These are phyloP conservation scores for Hypomontagnella monticulosa DNA, from an alignment of 495 filamentous ascomycete genomes.

Conservation along the genomic window DNA sequence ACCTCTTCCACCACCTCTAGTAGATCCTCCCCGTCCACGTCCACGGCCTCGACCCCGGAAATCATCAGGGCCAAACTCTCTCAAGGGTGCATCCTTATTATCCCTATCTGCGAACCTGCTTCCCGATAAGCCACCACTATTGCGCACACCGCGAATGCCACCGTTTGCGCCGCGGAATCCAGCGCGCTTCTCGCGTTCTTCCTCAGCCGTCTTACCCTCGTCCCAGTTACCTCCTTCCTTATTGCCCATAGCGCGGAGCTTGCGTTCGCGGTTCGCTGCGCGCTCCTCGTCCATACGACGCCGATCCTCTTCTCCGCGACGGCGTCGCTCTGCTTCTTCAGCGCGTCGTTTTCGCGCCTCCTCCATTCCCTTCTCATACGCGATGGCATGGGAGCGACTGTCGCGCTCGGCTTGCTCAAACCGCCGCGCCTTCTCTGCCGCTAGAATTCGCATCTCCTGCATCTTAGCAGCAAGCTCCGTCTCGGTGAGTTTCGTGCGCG, in stretches of 20 bases:
- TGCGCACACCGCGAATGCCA: slow-evolving; percentile 49
- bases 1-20: slow-evolving; percentile 32
- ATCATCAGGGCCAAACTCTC: slow-evolving; percentile 44
- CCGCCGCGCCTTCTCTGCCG: slow-evolving; percentile 57
- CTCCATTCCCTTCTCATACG: slow-evolving; percentile 61
- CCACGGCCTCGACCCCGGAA: slow-evolving; percentile 42
- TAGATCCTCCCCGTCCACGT: slow-evolving; percentile 40
- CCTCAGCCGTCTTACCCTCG: slow-evolving; percentile 52
- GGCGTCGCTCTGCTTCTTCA: slow-evolving; percentile 53
- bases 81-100: slow-evolving; percentile 13
- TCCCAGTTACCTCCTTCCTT: slow-evolving; percentile 59
- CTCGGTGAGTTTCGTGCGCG: slow-evolving; percentile 63
- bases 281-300: slow-evolving; percentile 61
- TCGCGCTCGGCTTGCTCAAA: slow-evolving; percentile 63
- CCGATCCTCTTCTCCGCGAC: slow-evolving; percentile 52
- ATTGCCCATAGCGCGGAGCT: slow-evolving; percentile 56
- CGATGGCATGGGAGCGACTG: slow-evolving; percentile 59
- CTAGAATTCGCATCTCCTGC: slow-evolving; percentile 59
- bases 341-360: slow-evolving; percentile 57
- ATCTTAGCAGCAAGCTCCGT: slow-evolving; percentile 61
- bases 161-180: slow-evolving; percentile 55
- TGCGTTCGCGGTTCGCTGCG: slow-evolving; percentile 57
- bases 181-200: slow-evolving; percentile 44
- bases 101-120: slow-evolving; percentile 48
- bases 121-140: slow-evolving; percentile 36